These are phyloP conservation scores for Ceratorhiza oryzae-sativae DNA, from an alignment of 1,284 basidiomycete genomes.

Conservation along the genomic window DNA sequence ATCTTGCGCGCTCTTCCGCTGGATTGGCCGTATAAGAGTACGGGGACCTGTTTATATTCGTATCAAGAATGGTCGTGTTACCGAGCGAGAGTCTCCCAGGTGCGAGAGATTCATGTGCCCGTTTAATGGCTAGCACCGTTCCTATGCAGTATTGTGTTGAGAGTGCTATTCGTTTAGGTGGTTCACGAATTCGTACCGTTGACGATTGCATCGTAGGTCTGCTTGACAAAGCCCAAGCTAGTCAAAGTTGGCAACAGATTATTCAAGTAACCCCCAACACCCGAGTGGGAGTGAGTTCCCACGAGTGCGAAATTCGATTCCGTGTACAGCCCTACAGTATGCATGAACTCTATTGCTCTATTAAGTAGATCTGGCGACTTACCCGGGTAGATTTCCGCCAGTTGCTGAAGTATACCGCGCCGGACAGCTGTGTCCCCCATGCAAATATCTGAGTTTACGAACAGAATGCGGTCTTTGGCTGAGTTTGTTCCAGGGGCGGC, in stretches of 20 bases:
- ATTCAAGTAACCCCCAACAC: conserved; percentile 77
- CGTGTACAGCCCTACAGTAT: conserved; percentile 68
- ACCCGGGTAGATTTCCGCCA: conserved; percentile 64
- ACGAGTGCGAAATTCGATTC: conserved; percentile 77
- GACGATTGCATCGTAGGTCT: conserved; percentile 51
- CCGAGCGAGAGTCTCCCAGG: conserved; percentile 68
- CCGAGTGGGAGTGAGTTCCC: conserved; percentile 79
- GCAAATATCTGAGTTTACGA: conserved; percentile 72
- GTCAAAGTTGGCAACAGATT: conserved; percentile 80
- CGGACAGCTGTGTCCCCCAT: conserved; percentile 80
- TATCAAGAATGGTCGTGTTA: conserved; percentile 67
- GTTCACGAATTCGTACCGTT: conserved; percentile 13
- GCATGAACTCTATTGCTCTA: conserved; percentile 58
- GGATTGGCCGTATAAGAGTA: conserved; percentile 78
- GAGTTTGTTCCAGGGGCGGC: conserved; percentile 62
- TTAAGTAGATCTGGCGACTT: conserved; percentile 63
- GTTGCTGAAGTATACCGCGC: conserved; percentile 67
- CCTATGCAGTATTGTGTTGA: no score
- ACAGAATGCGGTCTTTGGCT: conserved; percentile 65
- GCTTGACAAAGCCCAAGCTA: conserved; percentile 71
- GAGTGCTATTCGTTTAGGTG: no score
- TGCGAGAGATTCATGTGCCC: conserved; percentile 69
- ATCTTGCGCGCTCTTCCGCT: conserved; percentile 63
- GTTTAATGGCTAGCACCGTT: conserved; percentile 69
- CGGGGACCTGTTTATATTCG: conserved; percentile 77